Conservation (phyloP, 495 filamentous ascomycete genomes). For the Baudoinia panamericana region DNA sequence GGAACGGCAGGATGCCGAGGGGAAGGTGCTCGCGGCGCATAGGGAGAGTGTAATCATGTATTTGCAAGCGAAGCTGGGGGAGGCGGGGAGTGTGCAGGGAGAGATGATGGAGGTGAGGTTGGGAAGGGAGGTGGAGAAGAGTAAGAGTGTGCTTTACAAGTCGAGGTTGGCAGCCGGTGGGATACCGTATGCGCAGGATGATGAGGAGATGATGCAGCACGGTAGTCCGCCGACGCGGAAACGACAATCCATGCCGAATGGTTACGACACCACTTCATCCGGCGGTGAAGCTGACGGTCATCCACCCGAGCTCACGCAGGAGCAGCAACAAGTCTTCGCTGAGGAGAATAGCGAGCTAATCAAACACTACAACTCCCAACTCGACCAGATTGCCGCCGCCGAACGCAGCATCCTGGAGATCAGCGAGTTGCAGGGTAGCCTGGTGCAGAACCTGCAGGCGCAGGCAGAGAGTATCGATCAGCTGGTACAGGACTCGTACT, state of each 20-base stretch:
- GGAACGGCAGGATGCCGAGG: conserved; percentile 51
- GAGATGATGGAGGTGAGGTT: conserved; percentile 84
- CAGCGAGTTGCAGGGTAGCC: conserved; percentile 75
- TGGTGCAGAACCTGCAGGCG: conserved; percentile 68
- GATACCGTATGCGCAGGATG: conserved; percentile 14
- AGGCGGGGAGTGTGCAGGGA: conserved; percentile 61
- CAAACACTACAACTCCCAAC: conserved; percentile 75
- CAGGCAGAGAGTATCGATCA: conserved; percentile 81
- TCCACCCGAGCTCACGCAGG: conserved; percentile 51
- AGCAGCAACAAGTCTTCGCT: conserved; percentile 86
- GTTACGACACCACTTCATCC: neutral
- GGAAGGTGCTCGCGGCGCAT: conserved; percentile 44
- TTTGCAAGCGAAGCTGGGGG: conserved; percentile 58
- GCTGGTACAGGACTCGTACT: conserved; percentile 69
- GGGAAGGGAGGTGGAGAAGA: conserved; percentile 73
- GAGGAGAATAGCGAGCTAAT: conserved; percentile 88
- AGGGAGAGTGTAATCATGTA: conserved; percentile 76
- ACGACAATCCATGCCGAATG: conserved; percentile 1
- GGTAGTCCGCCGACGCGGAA: conserved; percentile 1
- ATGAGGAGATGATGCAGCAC: conserved; percentile 1
- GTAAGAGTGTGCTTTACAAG: conserved; percentile 73
- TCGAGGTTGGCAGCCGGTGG: conserved; percentile 5
- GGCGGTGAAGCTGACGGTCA: neutral
- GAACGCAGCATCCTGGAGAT: conserved; percentile 89
- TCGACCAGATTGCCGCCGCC: conserved; percentile 85